Conservation (phyloP, 805 yeast genomes). For the Nakazawaea molendinolei region DNA sequence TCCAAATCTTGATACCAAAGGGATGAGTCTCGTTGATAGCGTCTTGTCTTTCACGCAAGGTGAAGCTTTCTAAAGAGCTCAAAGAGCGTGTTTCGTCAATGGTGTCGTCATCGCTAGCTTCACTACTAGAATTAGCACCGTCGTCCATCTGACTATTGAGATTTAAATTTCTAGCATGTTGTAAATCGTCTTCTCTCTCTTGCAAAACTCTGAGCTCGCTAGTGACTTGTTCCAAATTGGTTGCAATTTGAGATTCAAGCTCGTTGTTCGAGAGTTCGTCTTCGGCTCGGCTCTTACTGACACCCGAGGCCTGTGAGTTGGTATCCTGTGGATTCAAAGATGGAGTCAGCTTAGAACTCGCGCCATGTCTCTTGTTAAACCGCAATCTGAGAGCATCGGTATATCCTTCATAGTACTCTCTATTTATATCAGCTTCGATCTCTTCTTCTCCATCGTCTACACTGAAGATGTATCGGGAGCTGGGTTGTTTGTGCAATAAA, state of each 20-base stretch:
- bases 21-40: constrained; percentile 97
- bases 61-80: constrained; percentile 71
- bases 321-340: constrained; percentile 8
- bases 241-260: constrained; percentile 22
- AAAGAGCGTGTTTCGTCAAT: constrained; percentile 29
- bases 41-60: constrained; percentile 86
- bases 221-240: constrained; percentile 18
- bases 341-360: constrained; percentile 10
- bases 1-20: constrained; percentile 97
- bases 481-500: constrained; percentile 18
- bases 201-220: constrained; percentile 20
- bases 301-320: constrained; percentile 2
- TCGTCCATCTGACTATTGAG: constrained; percentile 3
- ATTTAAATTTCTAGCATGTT: too few relatives aligned
- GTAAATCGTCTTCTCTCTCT: constrained; percentile 22
- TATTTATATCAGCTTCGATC: constrained; percentile 49
- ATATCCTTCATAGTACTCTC: constrained; percentile 65
- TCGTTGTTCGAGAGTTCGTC: constrained; percentile 13
- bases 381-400: constrained; percentile 57
- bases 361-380: constrained; percentile 25
- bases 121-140: constrained; percentile 9
- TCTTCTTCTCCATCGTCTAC: constrained; percentile 82
- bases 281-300: not conserved
- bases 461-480: constrained; percentile 45
- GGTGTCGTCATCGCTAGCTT: constrained; percentile 19